Evolutionary conservation across 768 basidiomycete species (phyloP).

Genomic region (Kwoniella mangroviensis): DNA sequence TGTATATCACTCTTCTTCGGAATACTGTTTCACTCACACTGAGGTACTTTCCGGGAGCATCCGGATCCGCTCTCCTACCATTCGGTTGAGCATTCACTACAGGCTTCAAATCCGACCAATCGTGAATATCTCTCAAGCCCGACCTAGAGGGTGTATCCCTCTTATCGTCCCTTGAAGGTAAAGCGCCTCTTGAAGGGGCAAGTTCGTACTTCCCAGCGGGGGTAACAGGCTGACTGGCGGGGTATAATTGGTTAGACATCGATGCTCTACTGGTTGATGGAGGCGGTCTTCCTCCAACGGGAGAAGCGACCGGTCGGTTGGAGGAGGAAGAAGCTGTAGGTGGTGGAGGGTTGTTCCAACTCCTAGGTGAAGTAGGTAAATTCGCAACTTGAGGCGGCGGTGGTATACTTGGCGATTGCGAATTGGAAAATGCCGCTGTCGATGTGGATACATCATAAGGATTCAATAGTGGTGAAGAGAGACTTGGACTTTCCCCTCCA

Average conservation of each 20-base stretch:
- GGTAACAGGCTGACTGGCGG: conserved; percentile 44
- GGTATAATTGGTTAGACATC: conserved; percentile 33
- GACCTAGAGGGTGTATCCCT: conserved; percentile 41
- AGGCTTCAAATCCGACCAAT: conserved; percentile 76
- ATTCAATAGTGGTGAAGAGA: conserved; percentile 40
- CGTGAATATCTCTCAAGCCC: conserved; percentile 79
- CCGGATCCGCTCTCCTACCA: conserved; percentile 77
- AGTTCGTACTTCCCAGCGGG: conserved; percentile 42
- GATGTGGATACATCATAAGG: conserved; percentile 39
- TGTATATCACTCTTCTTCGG: not conserved
- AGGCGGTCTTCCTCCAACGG: conserved; percentile 22
- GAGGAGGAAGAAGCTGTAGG: conserved; percentile 19
- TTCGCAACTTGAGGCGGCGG: conserved; percentile 15
- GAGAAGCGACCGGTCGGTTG: conserved; percentile 17
- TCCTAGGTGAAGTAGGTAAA: conserved; percentile 11
- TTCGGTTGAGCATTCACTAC: conserved; percentile 67
- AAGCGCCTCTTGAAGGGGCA: conserved; percentile 32
- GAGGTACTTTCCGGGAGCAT: conserved; percentile 67
- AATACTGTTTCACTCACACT: conserved; percentile 66
- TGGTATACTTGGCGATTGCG: conserved; percentile 12
- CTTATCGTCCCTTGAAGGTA: conserved; percentile 15
- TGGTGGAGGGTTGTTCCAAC: conserved; percentile 13
- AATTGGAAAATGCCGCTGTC: conserved; percentile 5
- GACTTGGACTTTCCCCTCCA: conserved; percentile 14
- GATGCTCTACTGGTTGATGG: conserved; percentile 5